phyloP scores from a whole-genome alignment of 2,329 filamentous ascomycete genomes.

The Neopestalotiopsis clavispora region DNA sequence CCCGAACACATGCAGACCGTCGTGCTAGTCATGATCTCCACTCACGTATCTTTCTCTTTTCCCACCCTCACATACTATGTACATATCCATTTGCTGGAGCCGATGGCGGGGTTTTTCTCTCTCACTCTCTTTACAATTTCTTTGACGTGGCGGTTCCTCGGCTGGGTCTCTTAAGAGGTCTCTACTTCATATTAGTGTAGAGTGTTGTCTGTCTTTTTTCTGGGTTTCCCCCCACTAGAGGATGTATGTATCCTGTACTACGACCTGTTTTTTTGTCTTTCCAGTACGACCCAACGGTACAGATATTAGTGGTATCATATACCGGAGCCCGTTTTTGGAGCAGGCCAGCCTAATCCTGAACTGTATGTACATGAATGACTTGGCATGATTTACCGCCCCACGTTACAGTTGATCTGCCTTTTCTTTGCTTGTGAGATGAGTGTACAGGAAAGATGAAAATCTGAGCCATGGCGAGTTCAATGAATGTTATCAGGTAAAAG shows the following conservation, averaged over 20 bases:
- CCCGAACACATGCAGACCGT: conserved; percentile 5
- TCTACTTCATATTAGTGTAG: conserved; percentile 7
- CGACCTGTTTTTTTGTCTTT: too few relatives aligned
- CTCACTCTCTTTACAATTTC: conserved; percentile 18
- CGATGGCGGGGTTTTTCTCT: conserved; percentile 17
- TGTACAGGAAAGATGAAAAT: too few relatives aligned
- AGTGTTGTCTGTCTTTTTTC: not conserved
- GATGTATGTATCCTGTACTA: too few relatives aligned
- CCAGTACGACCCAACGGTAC: too few relatives aligned
- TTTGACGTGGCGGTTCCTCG: conserved; percentile 39
- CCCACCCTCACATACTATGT: conserved; percentile 6
- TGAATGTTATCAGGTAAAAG: not conserved
- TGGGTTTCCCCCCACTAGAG: too few relatives aligned
- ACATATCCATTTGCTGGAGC: conserved; percentile 19
- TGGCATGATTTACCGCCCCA: too few relatives aligned
- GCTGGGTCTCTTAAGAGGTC: conserved; percentile 31
- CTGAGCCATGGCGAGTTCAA: not conserved
- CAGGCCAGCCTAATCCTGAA: too few relatives aligned
- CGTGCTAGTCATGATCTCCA: conserved; percentile 11
- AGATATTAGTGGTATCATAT: too few relatives aligned
- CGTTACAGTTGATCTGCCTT: too few relatives aligned
- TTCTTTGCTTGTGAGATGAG: too few relatives aligned
- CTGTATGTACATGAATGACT: too few relatives aligned
- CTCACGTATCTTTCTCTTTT: conserved; percentile 1
- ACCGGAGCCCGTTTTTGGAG: too few relatives aligned